Base-by-base conservation (phyloP, 495 filamentous ascomycete genomes). In the Penicillium angulare region DNA sequence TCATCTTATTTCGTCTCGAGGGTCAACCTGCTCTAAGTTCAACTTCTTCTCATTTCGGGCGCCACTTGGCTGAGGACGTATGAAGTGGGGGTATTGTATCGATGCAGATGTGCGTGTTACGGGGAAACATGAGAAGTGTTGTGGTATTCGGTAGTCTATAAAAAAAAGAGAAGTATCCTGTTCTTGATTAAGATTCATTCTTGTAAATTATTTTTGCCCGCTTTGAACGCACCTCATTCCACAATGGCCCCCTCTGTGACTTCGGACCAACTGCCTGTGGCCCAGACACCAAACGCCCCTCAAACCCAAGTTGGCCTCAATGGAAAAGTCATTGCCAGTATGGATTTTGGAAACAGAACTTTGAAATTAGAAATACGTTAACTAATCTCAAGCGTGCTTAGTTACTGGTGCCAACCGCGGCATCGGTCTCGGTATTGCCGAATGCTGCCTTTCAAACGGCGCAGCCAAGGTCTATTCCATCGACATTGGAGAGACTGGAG, bases 381-480 rank as follows among this genome's bases (percentile, higher is more conserved):
- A 31, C 24, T 50, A 36, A 38, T 32, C 12, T 23, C n/a, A 24
- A 17, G 9, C 27, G 5, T 4, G 7, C 22, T 44, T 42, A 61
- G 59, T 71, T 35, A 71, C 67, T 10, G 67, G 67, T 12, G 69
- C 66, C 16, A 72, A 73, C 49, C 61, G 65, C 21, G 65, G 71
- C 1, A 72, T 72, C 41, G 68, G 64, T 8, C 57, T 67, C 1
- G 66, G 66, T n/a, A 65, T 73, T 38, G 67, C 66, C 17, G 69
- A 73, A 43, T 66, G 63, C 43, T 71, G 67, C 35, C 62, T 72
- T 20, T 46, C 60, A 47, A 76, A 74, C 42, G 55, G 56, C 12
- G 73, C 71, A 17, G 60, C 59, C 18, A 59, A 57, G 10, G 59
- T 76, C 26, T 71, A 72, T 55, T 73, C 69, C 13, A 60, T 74